Evolutionary conservation across 768 basidiomycete genomes (phyloP).

Genomic region (Favolaschia claudopus): DNA sequence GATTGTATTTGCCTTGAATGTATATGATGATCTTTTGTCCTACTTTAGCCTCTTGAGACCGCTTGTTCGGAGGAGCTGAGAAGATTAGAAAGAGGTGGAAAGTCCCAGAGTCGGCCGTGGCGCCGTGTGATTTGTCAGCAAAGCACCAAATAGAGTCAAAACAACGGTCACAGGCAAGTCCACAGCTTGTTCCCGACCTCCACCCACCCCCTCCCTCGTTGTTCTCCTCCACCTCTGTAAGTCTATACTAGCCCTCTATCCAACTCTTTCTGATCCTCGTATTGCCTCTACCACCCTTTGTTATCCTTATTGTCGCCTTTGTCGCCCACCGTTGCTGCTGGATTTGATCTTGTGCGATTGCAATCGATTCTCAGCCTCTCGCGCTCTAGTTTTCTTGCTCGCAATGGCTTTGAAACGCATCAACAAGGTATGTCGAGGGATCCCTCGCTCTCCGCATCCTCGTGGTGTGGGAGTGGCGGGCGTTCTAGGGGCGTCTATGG

Average conservation of each 20-base stretch:
- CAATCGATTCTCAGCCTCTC: constrained; percentile 31
- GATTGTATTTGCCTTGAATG: constrained; percentile 16
- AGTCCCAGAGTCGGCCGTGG: not conserved
- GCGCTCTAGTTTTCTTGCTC: constrained; percentile 28
- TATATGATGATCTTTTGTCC: not conserved
- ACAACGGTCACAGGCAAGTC: constrained; percentile 47
- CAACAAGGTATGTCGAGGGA: constrained; percentile 79
- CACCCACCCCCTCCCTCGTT: constrained; percentile 46
- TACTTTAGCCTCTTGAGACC: not conserved
- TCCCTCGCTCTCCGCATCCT: constrained; percentile 7
- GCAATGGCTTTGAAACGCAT: constrained; percentile 98
- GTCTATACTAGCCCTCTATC: too few species aligned
- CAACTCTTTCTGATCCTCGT: constrained; percentile 10
- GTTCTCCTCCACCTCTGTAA: constrained; percentile 30
- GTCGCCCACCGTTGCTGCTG: constrained; percentile 30
- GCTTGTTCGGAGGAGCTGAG: not conserved
- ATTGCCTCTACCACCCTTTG: constrained; percentile 41
- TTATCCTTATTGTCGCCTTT: constrained; percentile 28
- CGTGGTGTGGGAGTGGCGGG: constrained; percentile 24
- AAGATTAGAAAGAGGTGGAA: constrained; percentile 15
- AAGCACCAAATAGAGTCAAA: constrained; percentile 39
- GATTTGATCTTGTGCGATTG: constrained; percentile 54
- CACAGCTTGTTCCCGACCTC: constrained; percentile 60
- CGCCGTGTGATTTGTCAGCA: constrained; percentile 10
- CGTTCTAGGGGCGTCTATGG: constrained; percentile 29